Percentiles rank a stretch among this genome's conserved stretches.
Conservation (phyloP, 177 flowering plant genomes). For the Telopea speciosissima region DNA sequence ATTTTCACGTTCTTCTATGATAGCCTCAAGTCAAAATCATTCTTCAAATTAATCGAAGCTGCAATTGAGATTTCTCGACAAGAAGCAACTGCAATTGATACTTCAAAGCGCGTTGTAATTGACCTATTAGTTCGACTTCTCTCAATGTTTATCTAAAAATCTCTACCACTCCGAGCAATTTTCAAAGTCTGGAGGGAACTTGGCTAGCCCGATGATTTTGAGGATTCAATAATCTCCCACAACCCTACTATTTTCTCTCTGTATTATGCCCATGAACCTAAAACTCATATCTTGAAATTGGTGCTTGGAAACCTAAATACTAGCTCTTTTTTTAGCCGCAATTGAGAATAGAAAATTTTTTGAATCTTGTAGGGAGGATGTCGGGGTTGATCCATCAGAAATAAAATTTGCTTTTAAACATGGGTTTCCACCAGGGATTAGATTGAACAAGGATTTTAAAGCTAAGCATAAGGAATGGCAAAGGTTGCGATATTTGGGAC, state of each 20-base stretch:
- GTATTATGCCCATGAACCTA: constrained; percentile 47
- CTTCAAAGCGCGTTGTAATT: constrained; percentile 35
- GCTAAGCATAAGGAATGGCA: constrained; percentile 82
- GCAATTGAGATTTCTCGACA: constrained; percentile 33
- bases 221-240: constrained; percentile 54
- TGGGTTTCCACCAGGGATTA: constrained; percentile 82
- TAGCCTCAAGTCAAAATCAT: constrained; percentile 31
- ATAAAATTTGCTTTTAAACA: constrained; percentile 56
- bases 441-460: constrained; percentile 57
- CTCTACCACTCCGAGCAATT: constrained; percentile 69
- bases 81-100: constrained; percentile 45
- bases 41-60: constrained; percentile 45
- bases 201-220: constrained; percentile 89
- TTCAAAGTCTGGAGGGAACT: constrained; percentile 90
- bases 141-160: constrained; percentile 49
- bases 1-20: constrained; percentile 54
- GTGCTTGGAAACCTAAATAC: constrained; percentile 12
- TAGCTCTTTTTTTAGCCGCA: constrained; percentile 31
- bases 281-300: constrained; percentile 65
- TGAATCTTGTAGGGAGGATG: constrained; percentile 51
- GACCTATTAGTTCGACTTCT: constrained; percentile 58
- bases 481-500: constrained; percentile 57
- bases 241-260: constrained; percentile 50
- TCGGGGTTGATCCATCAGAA: constrained; percentile 34
- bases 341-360: constrained; percentile 67